Evolutionary conservation across 805 yeast genomes (phyloP), one percentile per base, ranked within the genome.

Genomic region (Yamadazyma paraphyllophila): DNA sequence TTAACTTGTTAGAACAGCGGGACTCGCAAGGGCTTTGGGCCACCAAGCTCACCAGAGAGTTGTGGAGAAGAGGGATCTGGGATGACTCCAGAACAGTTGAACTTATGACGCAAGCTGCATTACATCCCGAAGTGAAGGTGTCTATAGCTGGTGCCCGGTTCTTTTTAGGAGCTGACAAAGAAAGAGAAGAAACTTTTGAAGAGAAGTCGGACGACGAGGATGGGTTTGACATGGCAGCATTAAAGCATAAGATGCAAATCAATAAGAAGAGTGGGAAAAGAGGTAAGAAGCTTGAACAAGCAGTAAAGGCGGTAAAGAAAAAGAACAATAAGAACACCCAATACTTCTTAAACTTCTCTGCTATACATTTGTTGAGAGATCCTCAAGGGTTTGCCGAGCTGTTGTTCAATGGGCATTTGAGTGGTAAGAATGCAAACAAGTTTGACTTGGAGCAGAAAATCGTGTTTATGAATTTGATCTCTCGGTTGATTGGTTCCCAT

Each of bases 11-110:
- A 37, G 96, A 89, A 53, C 83, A 87, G 62, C 81, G 86, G 48
- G 77, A 88, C 34, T 59, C 74, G 36, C 88, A 85, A 57, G 97
- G 97, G 31, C 69, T 94, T 17, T 94, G 98, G 97, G 97, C 98
- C 7, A 88, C 97, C 2, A 91, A 89, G 59, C 71, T 94, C 46
- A 90, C 97, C 4, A 80, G 98, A 61, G 98, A 94, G 65, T 72
- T 94, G 42, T 94, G 99, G 99, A 80, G 96, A 71, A 79, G 98
- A 62, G 96, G 96, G 60, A 87, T 94, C 47, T 94, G 99, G 99
- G 97, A 90, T 64, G 99, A 94, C 63, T 80, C 96, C 0, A 76
- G 97, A 58, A 85, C 98, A 0, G 96, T 94, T n/a, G 99, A 94
- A 66, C 82, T 94, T 59, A 91, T 94, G 98, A 85, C 96, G 1